These are phyloP conservation scores for Saururus chinensis DNA, from an alignment of 164 flowering plant species.

Conservation along the genomic window DNA sequence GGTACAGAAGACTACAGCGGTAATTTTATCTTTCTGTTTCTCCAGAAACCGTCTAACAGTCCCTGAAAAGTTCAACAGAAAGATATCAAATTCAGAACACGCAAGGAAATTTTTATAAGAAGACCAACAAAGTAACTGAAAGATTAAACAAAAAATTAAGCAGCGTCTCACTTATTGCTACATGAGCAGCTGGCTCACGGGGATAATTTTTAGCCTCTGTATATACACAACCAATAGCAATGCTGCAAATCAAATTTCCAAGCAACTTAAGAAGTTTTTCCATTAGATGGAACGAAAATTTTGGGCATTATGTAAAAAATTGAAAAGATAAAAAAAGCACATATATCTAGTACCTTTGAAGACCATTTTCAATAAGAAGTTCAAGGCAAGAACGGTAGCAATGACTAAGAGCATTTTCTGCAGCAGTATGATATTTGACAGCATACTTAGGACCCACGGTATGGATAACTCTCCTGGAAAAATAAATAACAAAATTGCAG, in stretches of 20 bases:
- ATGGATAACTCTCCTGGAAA: conserved; percentile 84
- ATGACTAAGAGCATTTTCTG: conserved; percentile 96
- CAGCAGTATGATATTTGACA: conserved; percentile 97
- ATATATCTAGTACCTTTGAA: conserved; percentile 40
- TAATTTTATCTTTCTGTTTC: conserved; percentile 78
- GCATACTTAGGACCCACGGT: conserved; percentile 99
- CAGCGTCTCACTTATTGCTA: conserved; percentile 80
- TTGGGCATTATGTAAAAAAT: neutral
- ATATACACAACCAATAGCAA: conserved; percentile 94
- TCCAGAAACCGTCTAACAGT: conserved; percentile 74
- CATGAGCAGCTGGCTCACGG: conserved; percentile 99
- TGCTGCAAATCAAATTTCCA: conserved; percentile 48
- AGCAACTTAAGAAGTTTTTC: conserved; percentile 1
- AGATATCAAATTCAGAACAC: neutral
- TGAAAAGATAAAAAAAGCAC: neutral
- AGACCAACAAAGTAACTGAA: neutral
- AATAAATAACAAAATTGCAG: neutral
- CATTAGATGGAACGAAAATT: neutral
- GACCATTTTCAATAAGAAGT: conserved; percentile 90
- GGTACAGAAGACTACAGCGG: conserved; percentile 89
- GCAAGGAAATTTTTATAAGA: neutral
- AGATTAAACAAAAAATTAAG: conserved; percentile 2
- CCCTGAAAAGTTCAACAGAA: conserved; percentile 3
- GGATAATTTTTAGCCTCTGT: conserved; percentile 96
- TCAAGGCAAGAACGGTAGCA: conserved; percentile 99